Conservation (phyloP, 768 basidiomycete species). For the Rhizopogon rudus region DNA sequence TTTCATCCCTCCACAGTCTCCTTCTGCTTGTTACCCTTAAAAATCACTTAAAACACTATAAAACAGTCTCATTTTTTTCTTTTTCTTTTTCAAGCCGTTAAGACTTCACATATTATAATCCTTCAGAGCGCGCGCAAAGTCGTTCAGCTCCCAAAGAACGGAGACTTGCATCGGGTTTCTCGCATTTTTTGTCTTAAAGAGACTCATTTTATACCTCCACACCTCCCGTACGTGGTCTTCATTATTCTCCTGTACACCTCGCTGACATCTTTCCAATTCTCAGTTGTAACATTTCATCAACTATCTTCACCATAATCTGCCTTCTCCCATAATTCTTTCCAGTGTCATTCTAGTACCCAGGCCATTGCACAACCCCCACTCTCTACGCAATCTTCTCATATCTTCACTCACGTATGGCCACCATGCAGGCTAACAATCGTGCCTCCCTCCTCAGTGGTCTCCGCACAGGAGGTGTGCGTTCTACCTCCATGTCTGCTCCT, state of each 20-base stretch:
- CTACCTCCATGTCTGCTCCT: constrained; percentile 54
- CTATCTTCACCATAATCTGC: constrained; percentile 21
- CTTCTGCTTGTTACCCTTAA: constrained; percentile 9
- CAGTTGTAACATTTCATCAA: constrained; percentile 14
- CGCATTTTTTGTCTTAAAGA: constrained; percentile 6
- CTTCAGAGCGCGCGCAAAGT: constrained; percentile 5
- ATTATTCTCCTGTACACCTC: neutral
- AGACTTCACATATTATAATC: constrained; percentile 15
- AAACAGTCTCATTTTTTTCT: constrained; percentile 11
- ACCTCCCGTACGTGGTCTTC: neutral
- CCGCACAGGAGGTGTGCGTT: constrained; percentile 86
- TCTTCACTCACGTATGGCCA: constrained; percentile 32
- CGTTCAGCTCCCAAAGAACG: constrained; percentile 8
- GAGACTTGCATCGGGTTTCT: neutral
- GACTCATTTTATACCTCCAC: constrained; percentile 12
- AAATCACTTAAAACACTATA: constrained; percentile 5
- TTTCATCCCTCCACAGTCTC: constrained; percentile 8
- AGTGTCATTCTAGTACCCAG: constrained; percentile 11
- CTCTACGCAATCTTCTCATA: constrained; percentile 11
- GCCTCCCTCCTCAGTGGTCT: constrained; percentile 86
- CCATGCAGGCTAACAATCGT: constrained; percentile 49
- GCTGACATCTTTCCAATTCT: neutral
- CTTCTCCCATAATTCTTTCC: constrained; percentile 24
- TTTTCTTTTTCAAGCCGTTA: constrained; percentile 4
- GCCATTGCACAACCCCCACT: constrained; percentile 1